A percentile compares a stretch with the other conserved stretches of the same genome.
Evolutionary conservation across 768 basidiomycete species (phyloP).

Genomic region (Austroboletus festivus): DNA sequence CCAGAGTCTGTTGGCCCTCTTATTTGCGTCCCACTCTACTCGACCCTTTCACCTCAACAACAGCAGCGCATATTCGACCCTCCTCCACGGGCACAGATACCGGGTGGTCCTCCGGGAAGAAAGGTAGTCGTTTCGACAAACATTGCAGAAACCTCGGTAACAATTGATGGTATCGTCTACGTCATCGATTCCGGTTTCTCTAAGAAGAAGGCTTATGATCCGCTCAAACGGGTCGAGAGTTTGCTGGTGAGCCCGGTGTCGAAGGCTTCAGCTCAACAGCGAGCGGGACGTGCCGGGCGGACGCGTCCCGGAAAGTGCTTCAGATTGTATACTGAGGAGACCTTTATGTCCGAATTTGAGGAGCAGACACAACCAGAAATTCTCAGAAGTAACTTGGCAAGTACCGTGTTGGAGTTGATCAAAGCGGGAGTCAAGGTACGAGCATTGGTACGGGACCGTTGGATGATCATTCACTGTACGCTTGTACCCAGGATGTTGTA

Average conservation of each 20-base stretch:
- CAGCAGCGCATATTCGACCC: conserved; percentile 97
- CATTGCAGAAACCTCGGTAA: conserved; percentile 95
- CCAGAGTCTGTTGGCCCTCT: conserved; percentile 80
- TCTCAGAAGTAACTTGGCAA: conserved; percentile 87
- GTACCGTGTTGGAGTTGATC: conserved; percentile 88
- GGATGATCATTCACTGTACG: neutral
- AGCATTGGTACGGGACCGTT: neutral
- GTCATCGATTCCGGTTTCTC: conserved; percentile 97
- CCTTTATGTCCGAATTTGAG: conserved; percentile 93
- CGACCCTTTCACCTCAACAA: conserved; percentile 88
- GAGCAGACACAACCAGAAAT: conserved; percentile 99
- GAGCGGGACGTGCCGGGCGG: conserved; percentile 94
- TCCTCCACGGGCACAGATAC: conserved; percentile 58
- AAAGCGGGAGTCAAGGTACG: conserved; percentile 87
- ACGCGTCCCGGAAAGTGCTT: conserved; percentile 98
- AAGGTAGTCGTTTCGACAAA: conserved; percentile 96
- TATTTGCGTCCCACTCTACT: conserved; percentile 90
- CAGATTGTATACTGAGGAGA: conserved; percentile 93
- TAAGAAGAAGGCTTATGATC: conserved; percentile 98
- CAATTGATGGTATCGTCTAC: conserved; percentile 99
- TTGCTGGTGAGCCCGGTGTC: conserved; percentile 92
- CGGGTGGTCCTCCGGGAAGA: conserved; percentile 78
- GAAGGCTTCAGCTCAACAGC: conserved; percentile 93
- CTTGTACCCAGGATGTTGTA: conserved; percentile 60
- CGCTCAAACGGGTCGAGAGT: conserved; percentile 92